phyloP scores from a whole-genome alignment of 2,329 filamentous ascomycete genomes.

The Fusarium coicis region DNA sequence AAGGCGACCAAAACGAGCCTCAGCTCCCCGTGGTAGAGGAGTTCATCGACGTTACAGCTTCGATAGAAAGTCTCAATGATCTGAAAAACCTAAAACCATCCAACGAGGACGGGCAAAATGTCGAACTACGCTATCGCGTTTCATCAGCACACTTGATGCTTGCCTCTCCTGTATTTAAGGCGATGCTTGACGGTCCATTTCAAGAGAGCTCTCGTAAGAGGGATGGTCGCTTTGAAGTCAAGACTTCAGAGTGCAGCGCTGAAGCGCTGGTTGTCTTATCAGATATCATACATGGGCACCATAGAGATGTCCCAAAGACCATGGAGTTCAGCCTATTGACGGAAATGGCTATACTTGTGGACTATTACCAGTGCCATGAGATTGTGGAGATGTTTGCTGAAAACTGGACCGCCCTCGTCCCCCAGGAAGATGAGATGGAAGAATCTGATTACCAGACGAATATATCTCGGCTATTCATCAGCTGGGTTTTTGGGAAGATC shows the following conservation, averaged over 20 bases:
- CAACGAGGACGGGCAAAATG: rapidly evolving
- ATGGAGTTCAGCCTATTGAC: conserved; percentile 24
- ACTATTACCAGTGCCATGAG: conserved; percentile 44
- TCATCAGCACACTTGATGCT: background rate
- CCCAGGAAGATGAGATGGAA: rapidly evolving
- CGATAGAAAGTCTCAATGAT: rapidly evolving
- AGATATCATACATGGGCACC: conserved; percentile 40
- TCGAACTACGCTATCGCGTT: background rate
- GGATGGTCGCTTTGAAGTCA: background rate
- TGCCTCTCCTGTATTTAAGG: background rate
- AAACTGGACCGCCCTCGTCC: rapidly evolving
- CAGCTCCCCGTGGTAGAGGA: rapidly evolving
- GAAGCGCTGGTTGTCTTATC: conserved; percentile 37
- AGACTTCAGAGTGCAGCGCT: conserved; percentile 19
- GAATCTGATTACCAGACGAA: rapidly evolving
- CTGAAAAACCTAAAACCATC: background rate
- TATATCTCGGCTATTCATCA: rapidly evolving
- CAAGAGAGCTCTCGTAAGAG: rapidly evolving
- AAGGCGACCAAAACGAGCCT: background rate
- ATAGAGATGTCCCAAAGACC: conserved; percentile 10
- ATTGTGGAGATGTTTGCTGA: background rate
- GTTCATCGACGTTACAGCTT: rapidly evolving
- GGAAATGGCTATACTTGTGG: conserved; percentile 40
- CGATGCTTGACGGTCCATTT: background rate
- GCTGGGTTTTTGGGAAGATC: rapidly evolving